Evolutionary conservation across 2,329 filamentous ascomycete genomes (phyloP).

Genomic region (Venturia asperata): DNA sequence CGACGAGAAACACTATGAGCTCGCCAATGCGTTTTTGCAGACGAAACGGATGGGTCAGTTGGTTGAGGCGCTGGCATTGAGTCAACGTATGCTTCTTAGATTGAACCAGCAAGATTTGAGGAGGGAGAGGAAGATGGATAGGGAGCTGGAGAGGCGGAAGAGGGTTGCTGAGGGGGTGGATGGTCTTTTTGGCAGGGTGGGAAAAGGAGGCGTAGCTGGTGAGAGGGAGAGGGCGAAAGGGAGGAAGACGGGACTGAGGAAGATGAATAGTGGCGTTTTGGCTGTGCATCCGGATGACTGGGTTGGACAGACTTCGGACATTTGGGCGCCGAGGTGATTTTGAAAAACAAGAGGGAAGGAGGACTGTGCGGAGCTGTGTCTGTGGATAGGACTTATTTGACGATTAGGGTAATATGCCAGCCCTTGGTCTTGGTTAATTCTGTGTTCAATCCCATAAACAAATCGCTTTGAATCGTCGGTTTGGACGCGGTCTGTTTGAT

Average conservation of each 20-base stretch:
- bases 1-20: conserved; percentile 50
- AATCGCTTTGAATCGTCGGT: too few relatives aligned
- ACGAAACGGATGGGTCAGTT: conserved; percentile 67
- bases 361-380: too few relatives aligned
- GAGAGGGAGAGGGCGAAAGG: neutral
- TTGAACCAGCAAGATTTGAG: conserved; percentile 11
- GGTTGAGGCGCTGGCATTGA: conserved; percentile 42
- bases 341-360: too few relatives aligned
- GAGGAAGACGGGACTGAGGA: conserved; percentile 20
- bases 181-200: neutral
- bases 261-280: neutral
- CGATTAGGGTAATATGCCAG: too few relatives aligned
- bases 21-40: conserved; percentile 58
- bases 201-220: neutral
- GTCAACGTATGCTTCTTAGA: neutral
- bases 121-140: conserved; percentile 7
- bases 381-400: too few relatives aligned
- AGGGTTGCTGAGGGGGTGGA: neutral
- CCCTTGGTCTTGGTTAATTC: too few relatives aligned
- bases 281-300: neutral
- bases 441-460: too few relatives aligned
- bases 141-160: neutral
- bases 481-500: too few relatives aligned
- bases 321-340: conserved; percentile 12
- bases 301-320: conserved; percentile 14